Base-by-base conservation (phyloP, 2,329 filamentous ascomycete genomes). In the Xylaria sp. region DNA sequence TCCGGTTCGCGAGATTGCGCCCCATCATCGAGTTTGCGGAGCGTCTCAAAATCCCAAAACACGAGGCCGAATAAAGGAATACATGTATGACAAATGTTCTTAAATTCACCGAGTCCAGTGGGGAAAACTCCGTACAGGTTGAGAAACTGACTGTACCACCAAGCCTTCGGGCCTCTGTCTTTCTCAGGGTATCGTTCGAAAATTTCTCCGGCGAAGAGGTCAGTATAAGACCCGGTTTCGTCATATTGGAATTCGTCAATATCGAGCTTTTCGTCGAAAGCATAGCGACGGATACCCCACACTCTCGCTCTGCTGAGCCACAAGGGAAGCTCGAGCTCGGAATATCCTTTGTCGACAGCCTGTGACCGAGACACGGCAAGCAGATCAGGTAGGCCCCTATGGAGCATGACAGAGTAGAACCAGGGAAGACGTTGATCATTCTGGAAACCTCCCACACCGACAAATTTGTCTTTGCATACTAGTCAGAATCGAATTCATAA, bases 171-270 rank as follows among this genome's bases (percentile, higher is more conserved):
- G 7, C 57, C 57, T 9, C 18, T 2, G 1, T 60, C 57, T 23
- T 60, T 44, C 57, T 60, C 57, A 8, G 57, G 41, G 13, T 51
- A 60, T 10, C 3, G 46, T 15, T 37, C 3, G 57, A 60, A 60
- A 15, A 50, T 50, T 4, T 7, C 18, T 18, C 18, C 9, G 4
- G 57, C 57, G 28, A 37, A 5, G 28, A 60, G 55, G 13, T 57
- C 28, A 28, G 28, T 28, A 28, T 18, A 15, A 32, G 25, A 18
- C 25, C 18, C 51, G 5, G 2, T 7, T 25, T 25, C 13, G 20
- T 8, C 4, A 39, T 25, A 18, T 7, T 28, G 1, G 37, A 57
- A 57, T 23, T 25, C 15, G 6, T 4, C 12, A 3, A 25, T 12
- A 9, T 57, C 55, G 32, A 23, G 7, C 6, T 1, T 6, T n/a